These are phyloP conservation scores for Rosa hybrid DNA, from an alignment of 331 rosid genomes.

Conservation along the genomic window DNA sequence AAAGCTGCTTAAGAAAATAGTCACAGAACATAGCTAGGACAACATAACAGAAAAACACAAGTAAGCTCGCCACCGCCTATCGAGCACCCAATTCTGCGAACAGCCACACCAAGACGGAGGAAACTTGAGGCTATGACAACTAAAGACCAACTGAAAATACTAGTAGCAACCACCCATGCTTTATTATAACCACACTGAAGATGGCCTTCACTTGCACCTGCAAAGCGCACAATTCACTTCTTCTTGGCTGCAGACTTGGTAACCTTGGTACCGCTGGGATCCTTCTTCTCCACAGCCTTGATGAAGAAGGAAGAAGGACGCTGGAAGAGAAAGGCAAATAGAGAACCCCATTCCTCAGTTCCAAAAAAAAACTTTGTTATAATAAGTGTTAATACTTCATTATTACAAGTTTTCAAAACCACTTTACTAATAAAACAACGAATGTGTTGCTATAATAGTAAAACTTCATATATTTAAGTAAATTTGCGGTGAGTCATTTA, in stretches of 20 bases:
- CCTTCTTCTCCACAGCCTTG: slow-evolving; percentile 74
- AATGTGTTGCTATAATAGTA: too few species aligned
- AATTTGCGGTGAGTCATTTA: too few species aligned
- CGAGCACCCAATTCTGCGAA: slow-evolving; percentile 86
- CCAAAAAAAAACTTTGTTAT: too few species aligned
- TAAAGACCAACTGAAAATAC: not conserved
- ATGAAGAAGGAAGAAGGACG: slow-evolving; percentile 22
- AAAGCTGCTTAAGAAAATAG: slow-evolving; percentile 18
- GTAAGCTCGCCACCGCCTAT: slow-evolving; percentile 54
- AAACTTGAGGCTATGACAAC: slow-evolving; percentile 18
- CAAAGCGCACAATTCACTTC: slow-evolving; percentile 54
- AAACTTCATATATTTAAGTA: too few species aligned
- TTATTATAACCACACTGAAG: slow-evolving; percentile 18
- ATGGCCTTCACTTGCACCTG: slow-evolving; percentile 3
- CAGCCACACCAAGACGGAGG: slow-evolving; percentile 40
- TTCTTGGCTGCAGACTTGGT: slow-evolving; percentile 74
- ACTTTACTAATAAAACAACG: too few species aligned
- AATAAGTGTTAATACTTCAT: too few species aligned
- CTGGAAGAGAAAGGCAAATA: too few species aligned
- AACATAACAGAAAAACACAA: not conserved
- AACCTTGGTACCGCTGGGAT: slow-evolving; percentile 60
- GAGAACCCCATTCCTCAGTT: too few species aligned
- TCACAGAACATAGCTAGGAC: not conserved
- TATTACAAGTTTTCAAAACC: too few species aligned
- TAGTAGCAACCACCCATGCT: slow-evolving; percentile 25